Evolutionary conservation across 2,329 filamentous ascomycete genomes (phyloP).

Genomic region (Hymenoscyphus scutula): DNA sequence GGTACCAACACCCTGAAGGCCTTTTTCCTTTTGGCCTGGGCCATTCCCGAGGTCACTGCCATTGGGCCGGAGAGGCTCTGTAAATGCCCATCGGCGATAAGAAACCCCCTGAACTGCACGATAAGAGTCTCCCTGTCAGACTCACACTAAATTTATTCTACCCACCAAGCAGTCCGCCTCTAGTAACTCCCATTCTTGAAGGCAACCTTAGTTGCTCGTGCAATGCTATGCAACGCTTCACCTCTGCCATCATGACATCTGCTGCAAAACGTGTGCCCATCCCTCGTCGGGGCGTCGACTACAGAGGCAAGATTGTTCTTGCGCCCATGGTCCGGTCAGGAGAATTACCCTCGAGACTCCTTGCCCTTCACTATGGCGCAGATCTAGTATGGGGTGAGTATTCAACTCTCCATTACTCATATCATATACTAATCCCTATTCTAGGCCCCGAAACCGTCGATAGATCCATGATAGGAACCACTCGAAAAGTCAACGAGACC

Average conservation of each 20-base stretch:
- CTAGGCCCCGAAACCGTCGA: conserved; percentile 91
- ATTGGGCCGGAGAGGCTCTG: neutral
- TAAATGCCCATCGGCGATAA: too few species aligned
- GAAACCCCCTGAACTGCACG: neutral
- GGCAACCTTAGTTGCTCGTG: neutral
- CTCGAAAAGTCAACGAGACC: conserved; percentile 69
- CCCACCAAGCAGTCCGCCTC: neutral
- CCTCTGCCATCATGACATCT: conserved; percentile 57
- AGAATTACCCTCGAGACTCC: conserved; percentile 83
- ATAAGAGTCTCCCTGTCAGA: neutral
- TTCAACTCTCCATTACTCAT: neutral
- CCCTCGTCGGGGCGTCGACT: conserved; percentile 85
- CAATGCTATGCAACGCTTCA: conserved; percentile 36
- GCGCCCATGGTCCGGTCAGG: conserved; percentile 98
- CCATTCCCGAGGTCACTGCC: neutral
- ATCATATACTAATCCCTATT: conserved; percentile 4
- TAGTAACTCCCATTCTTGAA: neutral
- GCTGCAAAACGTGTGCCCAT: conserved; percentile 72
- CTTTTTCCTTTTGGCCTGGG: neutral
- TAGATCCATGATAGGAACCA: conserved; percentile 83
- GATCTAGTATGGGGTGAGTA: conserved; percentile 88
- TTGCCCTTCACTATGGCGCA: conserved; percentile 91
- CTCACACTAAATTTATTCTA: neutral
- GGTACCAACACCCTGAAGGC: neutral
- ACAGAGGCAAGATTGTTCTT: conserved; percentile 88